Conservation (phyloP, 257 asterid genomes). For the Solanum stenotomum region DNA sequence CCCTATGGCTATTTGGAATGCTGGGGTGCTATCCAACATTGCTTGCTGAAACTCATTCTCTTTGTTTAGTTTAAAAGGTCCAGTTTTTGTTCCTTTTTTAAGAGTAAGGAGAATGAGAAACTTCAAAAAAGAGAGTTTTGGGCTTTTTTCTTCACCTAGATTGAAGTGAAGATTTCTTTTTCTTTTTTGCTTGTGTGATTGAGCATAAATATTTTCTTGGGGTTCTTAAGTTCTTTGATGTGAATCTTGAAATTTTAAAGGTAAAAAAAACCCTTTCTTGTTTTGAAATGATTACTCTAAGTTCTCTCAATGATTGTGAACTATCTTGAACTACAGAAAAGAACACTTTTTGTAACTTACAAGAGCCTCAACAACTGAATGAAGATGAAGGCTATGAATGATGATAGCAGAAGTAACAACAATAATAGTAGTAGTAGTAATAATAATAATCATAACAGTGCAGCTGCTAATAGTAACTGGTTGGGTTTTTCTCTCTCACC, state of each 20-base stretch:
- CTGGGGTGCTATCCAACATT: constrained; percentile 66
- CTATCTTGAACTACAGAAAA: constrained; percentile 25
- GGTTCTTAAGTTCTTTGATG: constrained; percentile 10
- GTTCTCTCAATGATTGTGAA: constrained; percentile 29
- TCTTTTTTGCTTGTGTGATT: not conserved
- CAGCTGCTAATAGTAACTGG: constrained; percentile 30
- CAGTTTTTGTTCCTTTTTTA: not conserved
- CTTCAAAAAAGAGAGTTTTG: not conserved
- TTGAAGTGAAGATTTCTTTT: not conserved
- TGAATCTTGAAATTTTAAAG: not conserved
- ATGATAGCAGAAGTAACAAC: constrained; percentile 9
- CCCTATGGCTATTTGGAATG: constrained; percentile 46
- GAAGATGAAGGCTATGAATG: constrained; percentile 45
- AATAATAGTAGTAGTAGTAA: not conserved
- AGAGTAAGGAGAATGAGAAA: not conserved
- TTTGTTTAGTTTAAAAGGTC: constrained; percentile 52
- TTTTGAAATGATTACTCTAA: constrained; percentile 43
- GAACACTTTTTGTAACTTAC: not conserved
- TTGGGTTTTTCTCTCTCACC: constrained; percentile 83
- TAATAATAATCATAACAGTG: constrained; percentile 3
- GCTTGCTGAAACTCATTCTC: constrained; percentile 58
- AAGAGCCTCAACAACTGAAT: not conserved
- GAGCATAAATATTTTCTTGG: constrained; percentile 2
- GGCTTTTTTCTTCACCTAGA: not conserved
- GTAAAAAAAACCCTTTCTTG: not conserved